Conservation (phyloP, 1,284 basidiomycete genomes). For the Malassezia caprae region DNA sequence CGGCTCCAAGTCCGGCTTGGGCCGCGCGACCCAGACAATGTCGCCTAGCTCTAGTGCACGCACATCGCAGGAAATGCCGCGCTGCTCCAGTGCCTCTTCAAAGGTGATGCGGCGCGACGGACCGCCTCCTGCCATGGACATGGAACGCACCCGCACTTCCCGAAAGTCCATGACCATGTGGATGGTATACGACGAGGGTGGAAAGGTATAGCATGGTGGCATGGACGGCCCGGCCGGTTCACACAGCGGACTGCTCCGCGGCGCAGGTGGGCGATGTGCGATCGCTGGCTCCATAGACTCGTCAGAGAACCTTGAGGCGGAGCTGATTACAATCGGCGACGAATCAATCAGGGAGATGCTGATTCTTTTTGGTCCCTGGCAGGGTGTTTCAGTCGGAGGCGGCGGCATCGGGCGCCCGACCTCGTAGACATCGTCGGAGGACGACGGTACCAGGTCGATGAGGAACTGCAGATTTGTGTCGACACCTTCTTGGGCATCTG, state of each 20-base stretch:
- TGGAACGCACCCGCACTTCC: slow-evolving; percentile 47
- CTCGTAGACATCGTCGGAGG: slow-evolving; percentile 3
- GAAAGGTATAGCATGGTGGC: slow-evolving; percentile 34
- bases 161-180: slow-evolving; percentile 54
- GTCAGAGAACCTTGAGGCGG: neutral
- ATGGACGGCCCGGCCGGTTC: neutral
- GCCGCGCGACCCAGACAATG: slow-evolving; percentile 54
- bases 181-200: slow-evolving; percentile 53
- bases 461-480: neutral
- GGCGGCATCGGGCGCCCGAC: neutral
- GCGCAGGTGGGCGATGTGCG: neutral
- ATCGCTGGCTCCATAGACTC: neutral
- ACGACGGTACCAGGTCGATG: neutral
- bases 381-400: too few species aligned
- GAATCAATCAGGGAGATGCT: slow-evolving; percentile 17
- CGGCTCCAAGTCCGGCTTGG: slow-evolving; percentile 37
- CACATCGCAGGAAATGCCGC: slow-evolving; percentile 51
- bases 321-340: slow-evolving; percentile 7
- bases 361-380: neutral
- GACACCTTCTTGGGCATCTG: neutral
- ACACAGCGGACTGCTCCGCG: neutral
- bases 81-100: slow-evolving; percentile 23
- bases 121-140: slow-evolving; percentile 10
- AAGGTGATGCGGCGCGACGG: slow-evolving; percentile 15
- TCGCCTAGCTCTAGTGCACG: slow-evolving; percentile 54